Base-by-base conservation (phyloP, 345 rosid genomes). In the Eutrema japonicum region DNA sequence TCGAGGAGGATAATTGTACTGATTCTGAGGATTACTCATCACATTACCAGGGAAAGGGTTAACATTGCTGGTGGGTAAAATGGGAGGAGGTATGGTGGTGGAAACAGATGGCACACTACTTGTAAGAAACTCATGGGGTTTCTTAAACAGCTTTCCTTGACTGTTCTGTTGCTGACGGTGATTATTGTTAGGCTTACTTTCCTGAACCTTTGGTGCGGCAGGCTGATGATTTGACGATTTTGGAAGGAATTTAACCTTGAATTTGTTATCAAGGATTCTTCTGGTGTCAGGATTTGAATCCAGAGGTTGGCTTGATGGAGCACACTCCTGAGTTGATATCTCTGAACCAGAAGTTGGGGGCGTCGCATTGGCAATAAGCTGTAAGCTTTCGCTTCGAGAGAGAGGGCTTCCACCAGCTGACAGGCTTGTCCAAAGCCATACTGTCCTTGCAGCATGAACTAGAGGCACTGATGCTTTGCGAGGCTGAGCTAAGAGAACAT, bases 351-450 rank as follows among this genome's bases (percentile, higher is more conserved):
- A 78, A 4, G 70, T 3, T 30, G 42, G n/a, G 10, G 52, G 35
- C 8, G 64, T 73, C 30, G 35, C 74, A 64, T 82, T 79, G 7
- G 49, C 11, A 51, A 79, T 78, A 71, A 83, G 85, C 30, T 70
- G 82, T 12, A 67, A 76, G 41, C 85, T 81, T 73, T 89, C 89
- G 37, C 61, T 79, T 22, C 53, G 80, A 0, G 84, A 27, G 18
- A 93, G 79, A 8, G 98, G 96, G 1, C 70, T 69, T 27, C 91
- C 97, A 56, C 98, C 98, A 47, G 80, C 86, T 3, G 83, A 67
- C 27, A 93, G 82, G 54, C 87, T 87, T 1, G 87, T 87, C 97
- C 97, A 93, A 32, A 89, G 91, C 98, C 97, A 93, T 5, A 93
- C 89, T 29, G 85, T 83, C 73, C 70, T 93, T 0, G 97, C 98